Evolutionary conservation across 2,329 filamentous ascomycete genomes (phyloP), one percentile per base, ranked within the genome.

Genomic region (Ceratocystis colombiana): DNA sequence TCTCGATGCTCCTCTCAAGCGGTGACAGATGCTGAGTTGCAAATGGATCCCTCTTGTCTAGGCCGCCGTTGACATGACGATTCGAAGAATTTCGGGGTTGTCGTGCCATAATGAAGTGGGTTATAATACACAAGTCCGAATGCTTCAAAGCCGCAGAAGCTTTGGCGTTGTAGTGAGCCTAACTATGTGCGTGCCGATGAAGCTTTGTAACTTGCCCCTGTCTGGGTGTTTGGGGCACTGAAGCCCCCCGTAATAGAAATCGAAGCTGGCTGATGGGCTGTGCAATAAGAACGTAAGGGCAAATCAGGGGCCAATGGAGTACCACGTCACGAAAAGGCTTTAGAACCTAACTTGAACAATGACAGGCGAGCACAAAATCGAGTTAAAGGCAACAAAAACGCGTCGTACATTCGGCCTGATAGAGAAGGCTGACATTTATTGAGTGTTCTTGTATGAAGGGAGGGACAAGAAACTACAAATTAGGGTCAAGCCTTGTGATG

Each of bases 1-100:
- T 44, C 28, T 64, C 66, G 20, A 67, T 22, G 28, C 50, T 62
- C n/a, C 66, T 70, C 73, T 74, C 67, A 78, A 62, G 68, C 75
- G 75, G 25, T 73, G 72, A 7, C 68, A 72, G 7, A 67, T 69
- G 46, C 70, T 71, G 37, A 50, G 69, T 66, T 55, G 68, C 69
- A 62, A 70, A 67, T 46, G 69, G 66, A 68, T 70, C 69, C 65
- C 68, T 68, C 59, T 70, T 67, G 69, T 69, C 70, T 5, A 66
- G 41, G 33, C 67, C 62, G 28, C 64, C 66, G 17, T 55, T 64
- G 33, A 33, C 64, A 53, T 66, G 64, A 15, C 64, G 64, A n/a
- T 61, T 61, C 15, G 44, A 55, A 28, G 55, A n/a, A 20, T 50
- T 65, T 37, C 64, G 64, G 20, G 41, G 22, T 28, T 45, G 12